Evolutionary conservation across 225 moss, liverwort and hornwort genomes (phyloP), one percentile per base, ranked within the genome.

Genomic region (Sphagnum contortum): DNA sequence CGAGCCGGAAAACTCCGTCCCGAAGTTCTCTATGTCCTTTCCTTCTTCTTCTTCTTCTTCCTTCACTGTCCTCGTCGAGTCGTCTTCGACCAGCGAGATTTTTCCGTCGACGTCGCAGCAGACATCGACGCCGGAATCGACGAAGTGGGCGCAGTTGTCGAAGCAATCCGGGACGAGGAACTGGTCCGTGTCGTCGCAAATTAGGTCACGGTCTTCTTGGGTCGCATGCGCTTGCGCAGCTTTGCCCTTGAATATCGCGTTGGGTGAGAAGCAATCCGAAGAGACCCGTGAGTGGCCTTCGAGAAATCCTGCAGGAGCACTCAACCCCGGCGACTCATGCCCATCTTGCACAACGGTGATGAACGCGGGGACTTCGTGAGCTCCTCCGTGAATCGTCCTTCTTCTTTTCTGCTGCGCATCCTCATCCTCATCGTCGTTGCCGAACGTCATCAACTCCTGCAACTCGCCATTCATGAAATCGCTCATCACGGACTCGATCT

Each of bases 331-430:
- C 6, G 80, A 81, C 60, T 85, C 52, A 52, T 52, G 52, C 7
- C 7, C 7, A 9, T 52, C 52, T 52, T 6, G 52, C 6, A 52
- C 78, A 2, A 85, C 84, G 2, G 84, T 85, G 13, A 85, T 78
- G 76, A 85, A 85, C 66, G 75, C 78, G 4, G 84, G 84, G 2
- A 85, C 84, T 57, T 85, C 84, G 46, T 85, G 84, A 2, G 67
- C 29, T 29, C 29, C 29, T 29, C 29, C 29, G 29, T 29, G 29
- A 29, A 29, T 29, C 29, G 1, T 29, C 29, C 29, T 29, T 29
- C 29, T 69, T 9, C 58, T 48, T 10, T 67, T 58, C 8, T 9
- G 2, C 44, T 6, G 61, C 52, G 46, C n/a, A 8, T 53, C 50
- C 5, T 2, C 60, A 2, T 59, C 64, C 49, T 6, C 55, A 5